These are phyloP conservation scores for Angophora floribunda DNA, from an alignment of 345 rosid species.

Conservation along the genomic window DNA sequence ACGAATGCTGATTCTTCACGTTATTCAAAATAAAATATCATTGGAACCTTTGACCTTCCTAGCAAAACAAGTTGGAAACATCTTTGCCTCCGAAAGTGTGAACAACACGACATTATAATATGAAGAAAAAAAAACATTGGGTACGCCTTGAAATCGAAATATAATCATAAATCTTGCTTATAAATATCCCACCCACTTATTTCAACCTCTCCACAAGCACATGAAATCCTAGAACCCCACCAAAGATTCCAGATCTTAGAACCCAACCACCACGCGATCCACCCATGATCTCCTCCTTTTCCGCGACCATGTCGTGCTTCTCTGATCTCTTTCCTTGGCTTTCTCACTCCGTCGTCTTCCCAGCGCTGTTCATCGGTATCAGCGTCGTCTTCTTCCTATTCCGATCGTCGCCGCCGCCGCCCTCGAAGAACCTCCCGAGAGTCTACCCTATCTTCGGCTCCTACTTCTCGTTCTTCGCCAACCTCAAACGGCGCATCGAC, in stretches of 20 bases:
- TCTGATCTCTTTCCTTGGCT: not conserved
- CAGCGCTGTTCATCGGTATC: not conserved
- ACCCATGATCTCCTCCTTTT: not conserved
- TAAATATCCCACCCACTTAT: not conserved
- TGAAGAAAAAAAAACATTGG: too few relatives aligned
- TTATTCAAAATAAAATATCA: not conserved
- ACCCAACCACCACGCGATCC: not conserved
- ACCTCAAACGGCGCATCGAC: constrained; percentile 19
- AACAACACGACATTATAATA: not conserved
- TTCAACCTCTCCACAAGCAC: not conserved
- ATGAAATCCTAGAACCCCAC: not conserved
- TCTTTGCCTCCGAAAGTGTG: too few relatives aligned
- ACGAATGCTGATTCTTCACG: not conserved
- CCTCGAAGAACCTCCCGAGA: constrained; percentile 9
- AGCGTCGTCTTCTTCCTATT: not conserved
- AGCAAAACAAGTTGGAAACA: too few relatives aligned
- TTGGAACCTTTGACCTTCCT: not conserved
- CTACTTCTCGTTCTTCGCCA: constrained; percentile 5
- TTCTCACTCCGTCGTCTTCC: not conserved
- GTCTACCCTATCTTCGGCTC: constrained; percentile 45
- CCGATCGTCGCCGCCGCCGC: not conserved
- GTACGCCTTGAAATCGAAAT: not conserved
- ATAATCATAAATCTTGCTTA: not conserved
- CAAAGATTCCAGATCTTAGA: not conserved
- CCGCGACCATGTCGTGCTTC: not conserved